Percentiles rank a stretch among this genome's conserved stretches.
Evolutionary conservation across 1,284 basidiomycete genomes (phyloP).

Genomic region (Gymnopus androsaceus): DNA sequence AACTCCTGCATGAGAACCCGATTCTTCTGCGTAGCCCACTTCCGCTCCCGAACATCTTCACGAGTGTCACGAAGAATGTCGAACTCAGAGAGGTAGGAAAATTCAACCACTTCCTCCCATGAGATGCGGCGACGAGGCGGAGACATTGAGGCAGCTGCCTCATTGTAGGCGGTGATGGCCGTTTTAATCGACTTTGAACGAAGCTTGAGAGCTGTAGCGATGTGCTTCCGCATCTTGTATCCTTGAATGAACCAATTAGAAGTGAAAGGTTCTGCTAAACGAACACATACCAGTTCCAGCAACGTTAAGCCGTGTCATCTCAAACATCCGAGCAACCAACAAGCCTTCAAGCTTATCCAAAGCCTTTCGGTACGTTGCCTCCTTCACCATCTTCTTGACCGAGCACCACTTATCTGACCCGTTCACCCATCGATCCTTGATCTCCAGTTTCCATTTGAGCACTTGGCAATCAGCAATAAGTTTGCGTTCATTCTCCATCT

Average conservation of each 20-base stretch:
- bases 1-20: no score
- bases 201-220: conserved; percentile 23
- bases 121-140: not conserved
- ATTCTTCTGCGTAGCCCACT: no score
- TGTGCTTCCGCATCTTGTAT: conserved; percentile 27
- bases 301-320: not conserved
- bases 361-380: conserved; percentile 5
- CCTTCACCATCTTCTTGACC: not conserved
- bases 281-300: conserved; percentile 2
- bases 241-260: no score
- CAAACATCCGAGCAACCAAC: conserved; percentile 2
- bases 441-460: not conserved
- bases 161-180: conserved; percentile 25
- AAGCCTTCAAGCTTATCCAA: conserved; percentile 11
- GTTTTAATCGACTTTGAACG: conserved; percentile 23
- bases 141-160: conserved; percentile 12
- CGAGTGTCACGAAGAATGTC: no score
- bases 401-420: not conserved
- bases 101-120: conserved; percentile 2
- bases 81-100: no score
- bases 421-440: conserved; percentile 3
- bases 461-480: not conserved
- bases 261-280: no score
- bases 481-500: not conserved
- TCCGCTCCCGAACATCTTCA: no score